Evolutionary conservation across 106 monocot genomes (phyloP).

Genomic region (Phalaenopsis aphrodite): DNA sequence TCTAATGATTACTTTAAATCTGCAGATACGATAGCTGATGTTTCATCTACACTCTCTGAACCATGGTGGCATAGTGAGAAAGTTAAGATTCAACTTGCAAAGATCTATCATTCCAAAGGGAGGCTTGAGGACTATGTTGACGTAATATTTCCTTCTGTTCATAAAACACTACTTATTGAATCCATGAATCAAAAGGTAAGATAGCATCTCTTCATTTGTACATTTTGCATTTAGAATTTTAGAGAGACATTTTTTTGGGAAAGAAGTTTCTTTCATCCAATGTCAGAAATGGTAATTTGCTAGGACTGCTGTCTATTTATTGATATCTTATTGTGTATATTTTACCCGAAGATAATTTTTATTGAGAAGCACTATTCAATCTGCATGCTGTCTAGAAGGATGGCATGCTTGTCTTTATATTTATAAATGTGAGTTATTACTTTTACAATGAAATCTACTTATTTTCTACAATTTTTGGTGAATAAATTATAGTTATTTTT

Average conservation of each 20-base stretch:
- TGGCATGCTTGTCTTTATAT: neutral
- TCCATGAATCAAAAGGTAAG: conserved; percentile 61
- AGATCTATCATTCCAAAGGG: conserved; percentile 65
- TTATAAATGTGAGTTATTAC: neutral
- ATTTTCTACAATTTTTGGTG: neutral
- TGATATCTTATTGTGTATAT: neutral
- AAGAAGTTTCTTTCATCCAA: neutral
- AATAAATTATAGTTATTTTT: neutral
- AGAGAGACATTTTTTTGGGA: neutral
- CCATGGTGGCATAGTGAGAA: conserved; percentile 80
- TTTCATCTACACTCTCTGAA: conserved; percentile 8
- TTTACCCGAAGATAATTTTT: neutral
- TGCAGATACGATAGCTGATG: conserved; percentile 4
- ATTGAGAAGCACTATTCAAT: neutral
- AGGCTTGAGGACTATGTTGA: conserved; percentile 73
- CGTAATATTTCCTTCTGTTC: conserved; percentile 43
- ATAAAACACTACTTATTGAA: conserved; percentile 62
- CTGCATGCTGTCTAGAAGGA: neutral
- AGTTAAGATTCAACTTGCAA: conserved; percentile 77
- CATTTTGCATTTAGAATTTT: neutral
- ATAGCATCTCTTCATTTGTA: neutral
- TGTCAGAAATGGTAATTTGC: neutral
- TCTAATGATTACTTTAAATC: neutral
- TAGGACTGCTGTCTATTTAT: neutral
- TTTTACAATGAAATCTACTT: neutral